Base-by-base conservation (phyloP, 805 yeast genomes). In the Monosporozyma servazzii region DNA sequence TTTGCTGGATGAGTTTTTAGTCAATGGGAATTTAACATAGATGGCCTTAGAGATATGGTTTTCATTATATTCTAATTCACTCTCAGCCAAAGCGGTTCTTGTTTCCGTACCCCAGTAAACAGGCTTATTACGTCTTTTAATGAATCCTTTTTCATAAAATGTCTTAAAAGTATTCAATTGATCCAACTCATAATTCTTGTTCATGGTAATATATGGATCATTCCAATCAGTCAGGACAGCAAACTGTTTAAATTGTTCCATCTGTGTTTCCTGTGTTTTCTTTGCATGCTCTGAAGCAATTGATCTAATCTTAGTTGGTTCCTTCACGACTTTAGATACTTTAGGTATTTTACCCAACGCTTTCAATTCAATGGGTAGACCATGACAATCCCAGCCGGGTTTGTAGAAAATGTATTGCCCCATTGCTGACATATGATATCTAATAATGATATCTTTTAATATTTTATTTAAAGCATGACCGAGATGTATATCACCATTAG, bases 311-410 rank as follows among this genome's bases (percentile, higher is more conserved):
- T 84, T 83, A n/a, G 64, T 51, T 3, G 70, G 56, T 47, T 72
- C 67, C 37, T 61, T 66, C 15, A 23, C 91, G 48, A 82, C 83
- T 13, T 64, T 51, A 3, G 70, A 13, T 15, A 10, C 40, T 6
- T 10, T 33, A 61, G 57, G 71, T 46, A 67, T 67, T 54, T 69
- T 76, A 58, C 67, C 77, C 66, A 88, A 67, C 0, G 95, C 95
- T 60, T 89, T 90, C 64, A 88, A 73, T 67, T 93, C 99, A 55
- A 93, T 93, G 1, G 99, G 99, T 39, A 93, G 72, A 0, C 99
- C 99, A 70, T 93, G 99, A 63, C 99, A 93, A 66, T 93, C 99
- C 98, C 99, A 93, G 0, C 99, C 99, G 0, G 98, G 96, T 42
- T 76, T 75, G 61, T 87, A 93, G 49, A 76, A 74, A 3, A 93